Percentiles rank a stretch among this genome's conserved stretches.
These are phyloP conservation scores for Aspergillus olivimuriae DNA, from an alignment of 495 filamentous ascomycete species.

Conservation along the genomic window DNA sequence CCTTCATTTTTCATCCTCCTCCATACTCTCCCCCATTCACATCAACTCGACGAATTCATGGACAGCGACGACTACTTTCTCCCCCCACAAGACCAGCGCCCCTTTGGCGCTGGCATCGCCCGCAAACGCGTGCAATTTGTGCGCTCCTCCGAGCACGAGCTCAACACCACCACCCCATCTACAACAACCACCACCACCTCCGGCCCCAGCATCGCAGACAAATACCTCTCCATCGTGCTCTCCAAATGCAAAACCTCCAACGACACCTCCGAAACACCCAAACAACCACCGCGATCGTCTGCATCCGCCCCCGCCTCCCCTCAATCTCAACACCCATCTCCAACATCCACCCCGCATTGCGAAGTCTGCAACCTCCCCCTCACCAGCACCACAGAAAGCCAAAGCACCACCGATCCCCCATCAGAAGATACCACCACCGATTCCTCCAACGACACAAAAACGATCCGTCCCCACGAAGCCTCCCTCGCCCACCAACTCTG, in stretches of 20 bases:
- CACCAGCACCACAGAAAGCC: too few relatives aligned
- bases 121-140: slow-evolving; percentile 78
- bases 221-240: slow-evolving; percentile 69
- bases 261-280: slow-evolving; percentile 6
- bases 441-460: neutral
- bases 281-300: slow-evolving; percentile 4
- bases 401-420: too few relatives aligned
- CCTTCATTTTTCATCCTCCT: neutral
- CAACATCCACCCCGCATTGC: slow-evolving; percentile 27
- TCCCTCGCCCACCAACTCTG: slow-evolving; percentile 79
- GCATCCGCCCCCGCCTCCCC: neutral
- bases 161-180: slow-evolving; percentile 33
- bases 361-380: slow-evolving; percentile 56
- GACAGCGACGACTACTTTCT: slow-evolving; percentile 58
- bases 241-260: slow-evolving; percentile 24
- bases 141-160: slow-evolving; percentile 49
- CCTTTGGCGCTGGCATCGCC: slow-evolving; percentile 75
- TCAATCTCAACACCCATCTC: slow-evolving; percentile 5
- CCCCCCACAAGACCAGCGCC: slow-evolving; percentile 63
- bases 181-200: slow-evolving; percentile 15
- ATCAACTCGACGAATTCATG: neutral
- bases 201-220: slow-evolving; percentile 49
- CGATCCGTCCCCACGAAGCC: slow-evolving; percentile 51
- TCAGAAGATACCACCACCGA: too few relatives aligned
- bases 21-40: neutral